phyloP scores from a whole-genome alignment of 2,329 filamentous ascomycete genomes.

The Mollisiaceae sp. region DNA sequence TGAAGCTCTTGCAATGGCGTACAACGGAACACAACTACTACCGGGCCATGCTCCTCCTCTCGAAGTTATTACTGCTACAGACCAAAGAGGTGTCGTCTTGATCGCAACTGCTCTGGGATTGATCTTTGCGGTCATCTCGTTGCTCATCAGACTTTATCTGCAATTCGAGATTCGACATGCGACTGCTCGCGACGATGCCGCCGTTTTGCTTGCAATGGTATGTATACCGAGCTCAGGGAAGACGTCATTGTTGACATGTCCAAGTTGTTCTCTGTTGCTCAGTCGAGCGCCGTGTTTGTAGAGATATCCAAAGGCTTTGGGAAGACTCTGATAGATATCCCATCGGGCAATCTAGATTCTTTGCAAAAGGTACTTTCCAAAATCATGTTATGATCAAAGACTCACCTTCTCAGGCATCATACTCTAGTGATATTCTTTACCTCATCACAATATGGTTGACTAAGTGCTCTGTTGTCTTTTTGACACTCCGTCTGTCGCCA shows the following conservation, averaged over 20 bases:
- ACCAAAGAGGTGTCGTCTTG: slow-evolving; percentile 49
- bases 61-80: slow-evolving; percentile 23
- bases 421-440: slow-evolving; percentile 50
- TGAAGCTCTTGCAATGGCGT: slow-evolving; percentile 11
- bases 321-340: slow-evolving; percentile 38
- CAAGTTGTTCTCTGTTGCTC: slow-evolving; percentile 44
- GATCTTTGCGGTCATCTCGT: slow-evolving; percentile 46
- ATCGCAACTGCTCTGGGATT: slow-evolving; percentile 47
- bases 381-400: background rate
- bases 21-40: slow-evolving; percentile 10
- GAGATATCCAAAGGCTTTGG: slow-evolving; percentile 49
- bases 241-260: background rate
- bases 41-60: slow-evolving; percentile 20
- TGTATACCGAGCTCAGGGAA: background rate
- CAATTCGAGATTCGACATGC: slow-evolving; percentile 41
- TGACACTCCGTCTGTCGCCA: slow-evolving; percentile 52
- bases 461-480: slow-evolving; percentile 49
- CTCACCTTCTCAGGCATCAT: slow-evolving; percentile 41
- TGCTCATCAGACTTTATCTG: slow-evolving; percentile 48
- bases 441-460: slow-evolving; percentile 49
- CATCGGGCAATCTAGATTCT: slow-evolving; percentile 3
- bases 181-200: slow-evolving; percentile 44
- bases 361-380: slow-evolving; percentile 20
- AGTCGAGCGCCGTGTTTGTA: slow-evolving; percentile 46
- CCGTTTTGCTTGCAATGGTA: slow-evolving; percentile 39